These are phyloP conservation scores for Vigna unguiculata DNA, from an alignment of 306 rosid species.

Conservation along the genomic window DNA sequence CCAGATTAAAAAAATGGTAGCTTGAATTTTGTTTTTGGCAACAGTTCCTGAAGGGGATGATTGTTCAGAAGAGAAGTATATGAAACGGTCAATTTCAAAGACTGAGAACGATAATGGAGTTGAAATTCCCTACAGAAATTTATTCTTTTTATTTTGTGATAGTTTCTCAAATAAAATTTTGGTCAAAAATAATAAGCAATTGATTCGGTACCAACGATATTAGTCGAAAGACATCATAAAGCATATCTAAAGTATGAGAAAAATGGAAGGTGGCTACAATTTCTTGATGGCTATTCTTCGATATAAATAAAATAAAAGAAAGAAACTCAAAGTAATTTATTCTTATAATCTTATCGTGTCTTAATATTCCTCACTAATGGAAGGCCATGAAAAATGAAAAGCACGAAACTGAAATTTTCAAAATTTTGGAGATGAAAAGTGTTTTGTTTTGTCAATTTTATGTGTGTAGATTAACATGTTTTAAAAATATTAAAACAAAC, in stretches of 20 bases:
- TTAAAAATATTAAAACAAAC: too few species aligned
- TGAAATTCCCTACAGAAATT: neutral
- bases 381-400: neutral
- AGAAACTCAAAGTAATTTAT: neutral
- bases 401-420: neutral
- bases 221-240: neutral
- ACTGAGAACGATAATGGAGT: neutral
- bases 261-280: constrained; percentile 20
- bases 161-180: neutral
- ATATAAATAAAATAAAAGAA: neutral
- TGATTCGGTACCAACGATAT: neutral
- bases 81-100: neutral
- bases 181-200: neutral
- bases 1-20: too few species aligned
- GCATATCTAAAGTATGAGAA: constrained; percentile 20
- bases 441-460: neutral
- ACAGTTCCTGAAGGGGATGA: too few species aligned
- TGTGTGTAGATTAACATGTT: neutral
- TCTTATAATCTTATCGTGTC: neutral
- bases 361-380: constrained; percentile 9
- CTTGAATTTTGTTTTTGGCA: too few species aligned
- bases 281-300: neutral
- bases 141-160: neutral
- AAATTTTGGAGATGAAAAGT: neutral
- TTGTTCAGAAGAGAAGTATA: neutral